Base-by-base conservation (phyloP, 768 basidiomycete species). In the Dioszegia aurantiaca region DNA sequence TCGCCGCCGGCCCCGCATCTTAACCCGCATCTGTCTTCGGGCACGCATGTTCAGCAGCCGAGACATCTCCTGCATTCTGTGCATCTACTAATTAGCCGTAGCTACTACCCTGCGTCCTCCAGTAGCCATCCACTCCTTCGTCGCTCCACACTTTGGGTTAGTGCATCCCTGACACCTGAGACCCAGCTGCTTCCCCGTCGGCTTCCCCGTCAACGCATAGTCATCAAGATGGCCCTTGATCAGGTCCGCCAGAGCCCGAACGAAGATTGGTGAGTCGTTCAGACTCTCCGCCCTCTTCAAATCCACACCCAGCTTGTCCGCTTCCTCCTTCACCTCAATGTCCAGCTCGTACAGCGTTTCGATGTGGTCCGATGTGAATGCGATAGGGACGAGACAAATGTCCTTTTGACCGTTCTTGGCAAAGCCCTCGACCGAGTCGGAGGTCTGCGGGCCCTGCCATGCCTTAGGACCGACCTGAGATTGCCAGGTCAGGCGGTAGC, bases 341-440 rank as follows among this genome's bases (percentile, higher is more conserved):
- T 99, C 95, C 48, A 98, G 82, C 79, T 99, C 95, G 69, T 89
- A 98, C 48, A 99, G 80, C 23, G 95, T 99, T 81, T 99, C 95
- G 70, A 99, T 98, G 75, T 99, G 95, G 78, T 99, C 95, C 75
- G 88, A 92, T 14, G 95, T 99, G 80, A 99, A 99, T 24, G 95
- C 95, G 61, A 99, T 92, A 0, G 95, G 95, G 6, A 99, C 85
- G 37, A 98, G 80, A 56, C 97, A 70, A 33, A 79, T 65, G 59
- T 81, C 75, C 62, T 80, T 80, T 56, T 78, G 63, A 26, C 80
- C 80, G 26, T 71, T 71, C 70, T 78, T 77, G 27, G 76, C 77
- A 23, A 79, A 69, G 0, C 80, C 81, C 63, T 95, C 90, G 73
- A 99, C 79, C 43, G 92, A 89, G 53, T 90, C 91, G 17, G 83